Conservation (phyloP, 202 grass and related monocot genomes). For the Hordeum pubiflorum region DNA sequence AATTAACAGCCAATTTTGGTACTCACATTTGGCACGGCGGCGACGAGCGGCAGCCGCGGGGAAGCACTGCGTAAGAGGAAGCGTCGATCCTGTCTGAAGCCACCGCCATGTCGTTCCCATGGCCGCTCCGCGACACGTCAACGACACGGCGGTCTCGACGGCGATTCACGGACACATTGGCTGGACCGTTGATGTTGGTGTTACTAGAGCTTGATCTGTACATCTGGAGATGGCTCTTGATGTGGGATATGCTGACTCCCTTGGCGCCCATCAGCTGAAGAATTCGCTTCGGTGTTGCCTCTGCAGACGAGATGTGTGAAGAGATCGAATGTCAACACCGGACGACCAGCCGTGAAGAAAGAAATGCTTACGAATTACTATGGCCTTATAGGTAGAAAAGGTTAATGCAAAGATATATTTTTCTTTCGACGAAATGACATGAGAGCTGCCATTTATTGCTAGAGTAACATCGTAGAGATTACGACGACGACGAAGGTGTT, state of each 20-base stretch:
- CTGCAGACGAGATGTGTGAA: slow-evolving; percentile 34
- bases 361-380: neutral
- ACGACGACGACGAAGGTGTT: neutral
- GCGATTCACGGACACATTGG: neutral
- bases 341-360: neutral
- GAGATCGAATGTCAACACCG: neutral
- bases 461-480: neutral
- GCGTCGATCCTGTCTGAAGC: slow-evolving; percentile 18
- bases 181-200: neutral
- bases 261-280: slow-evolving; percentile 74
- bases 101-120: neutral
- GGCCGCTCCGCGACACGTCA: slow-evolving; percentile 10
- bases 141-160: slow-evolving; percentile 8
- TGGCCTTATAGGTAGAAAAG: neutral
- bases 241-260: slow-evolving; percentile 75
- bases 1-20: neutral
- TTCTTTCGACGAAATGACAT: neutral
- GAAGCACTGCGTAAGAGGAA: neutral
- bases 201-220: slow-evolving; percentile 36
- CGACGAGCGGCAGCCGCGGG: neutral
- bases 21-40: slow-evolving; percentile 29
- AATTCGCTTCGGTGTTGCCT: slow-evolving; percentile 85
- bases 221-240: slow-evolving; percentile 97
- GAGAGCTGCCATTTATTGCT: neutral
- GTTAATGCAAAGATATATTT: neutral